Evolutionary conservation across 1,284 basidiomycete species (phyloP).

Genomic region (Peniophora sp.): DNA sequence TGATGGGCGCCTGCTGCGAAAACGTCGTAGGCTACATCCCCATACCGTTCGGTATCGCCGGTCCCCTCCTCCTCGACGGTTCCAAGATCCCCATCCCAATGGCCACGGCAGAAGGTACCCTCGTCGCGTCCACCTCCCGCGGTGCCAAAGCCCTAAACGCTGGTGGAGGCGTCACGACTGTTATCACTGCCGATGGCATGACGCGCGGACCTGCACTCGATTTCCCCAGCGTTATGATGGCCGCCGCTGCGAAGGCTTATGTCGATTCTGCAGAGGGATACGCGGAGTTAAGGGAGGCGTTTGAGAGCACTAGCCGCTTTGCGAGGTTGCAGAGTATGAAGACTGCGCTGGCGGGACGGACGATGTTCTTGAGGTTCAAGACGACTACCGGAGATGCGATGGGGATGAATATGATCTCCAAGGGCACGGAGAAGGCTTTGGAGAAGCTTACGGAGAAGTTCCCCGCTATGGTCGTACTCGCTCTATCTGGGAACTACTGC

Average conservation of each 20-base stretch:
- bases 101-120: constrained; percentile 98
- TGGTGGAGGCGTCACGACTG: constrained; percentile 92
- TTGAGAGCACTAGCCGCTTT: constrained; percentile 92
- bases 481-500: constrained; percentile 97
- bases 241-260: constrained; percentile 85
- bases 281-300: constrained; percentile 71
- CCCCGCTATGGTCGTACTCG: constrained; percentile 91
- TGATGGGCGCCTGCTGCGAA: constrained; percentile 97
- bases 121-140: constrained; percentile 95
- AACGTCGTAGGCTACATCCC: constrained; percentile 99
- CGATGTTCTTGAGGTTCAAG: constrained; percentile 92
- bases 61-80: constrained; percentile 91
- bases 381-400: constrained; percentile 97
- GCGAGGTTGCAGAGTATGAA: constrained; percentile 80
- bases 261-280: constrained; percentile 84
- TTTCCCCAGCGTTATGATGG: constrained; percentile 78
- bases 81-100: constrained; percentile 88
- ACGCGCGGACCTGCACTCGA: constrained; percentile 97
- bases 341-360: constrained; percentile 83
- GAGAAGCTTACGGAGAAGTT: constrained; percentile 76
- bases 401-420: constrained; percentile 99
- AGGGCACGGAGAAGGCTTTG: constrained; percentile 92
- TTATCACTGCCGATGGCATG: constrained; percentile 93
- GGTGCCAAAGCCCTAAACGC: constrained; percentile 98
- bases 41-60: constrained; percentile 93